A percentile compares a stretch with the other conserved stretches of the same genome.
Evolutionary conservation across 2,329 filamentous ascomycete genomes (phyloP).

Genomic region (Exophiala sp.): DNA sequence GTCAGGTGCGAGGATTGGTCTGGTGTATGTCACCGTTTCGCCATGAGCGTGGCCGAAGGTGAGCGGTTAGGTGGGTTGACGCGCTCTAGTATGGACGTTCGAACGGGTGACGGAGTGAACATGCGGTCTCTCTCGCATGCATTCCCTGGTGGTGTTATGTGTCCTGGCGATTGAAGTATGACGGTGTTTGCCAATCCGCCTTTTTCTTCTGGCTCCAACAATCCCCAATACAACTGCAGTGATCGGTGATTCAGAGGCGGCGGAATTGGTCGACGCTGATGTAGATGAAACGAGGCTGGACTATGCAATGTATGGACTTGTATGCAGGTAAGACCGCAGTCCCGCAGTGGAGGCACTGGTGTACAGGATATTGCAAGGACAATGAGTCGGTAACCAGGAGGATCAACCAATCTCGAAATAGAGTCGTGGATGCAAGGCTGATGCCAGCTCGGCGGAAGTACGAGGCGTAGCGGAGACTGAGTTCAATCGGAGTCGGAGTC

Average conservation of each 20-base stretch:
- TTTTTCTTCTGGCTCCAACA: not conserved
- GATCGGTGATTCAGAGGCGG: not conserved
- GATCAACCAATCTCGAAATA: not conserved
- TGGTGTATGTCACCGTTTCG: not conserved
- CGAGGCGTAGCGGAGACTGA: not conserved
- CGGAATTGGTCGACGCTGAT: not conserved
- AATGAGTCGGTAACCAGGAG: not conserved
- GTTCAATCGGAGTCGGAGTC: no score
- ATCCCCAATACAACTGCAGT: not conserved
- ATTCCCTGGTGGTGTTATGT: no score
- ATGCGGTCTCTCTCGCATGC: no score
- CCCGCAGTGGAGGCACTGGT: not conserved
- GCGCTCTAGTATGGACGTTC: no score
- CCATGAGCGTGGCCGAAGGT: not conserved
- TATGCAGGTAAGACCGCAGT: no score
- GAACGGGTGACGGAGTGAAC: not conserved
- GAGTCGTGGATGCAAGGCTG: not conserved
- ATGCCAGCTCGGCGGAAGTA: no score
- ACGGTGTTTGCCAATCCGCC: not conserved
- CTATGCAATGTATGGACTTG: not conserved
- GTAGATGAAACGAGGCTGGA: not conserved
- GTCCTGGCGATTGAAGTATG: not conserved
- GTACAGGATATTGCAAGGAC: not conserved
- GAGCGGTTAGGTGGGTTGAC: not conserved
- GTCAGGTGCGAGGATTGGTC: not conserved